Base-by-base conservation (phyloP, 2,329 filamentous ascomycete genomes). In the Penicillium palitans region DNA sequence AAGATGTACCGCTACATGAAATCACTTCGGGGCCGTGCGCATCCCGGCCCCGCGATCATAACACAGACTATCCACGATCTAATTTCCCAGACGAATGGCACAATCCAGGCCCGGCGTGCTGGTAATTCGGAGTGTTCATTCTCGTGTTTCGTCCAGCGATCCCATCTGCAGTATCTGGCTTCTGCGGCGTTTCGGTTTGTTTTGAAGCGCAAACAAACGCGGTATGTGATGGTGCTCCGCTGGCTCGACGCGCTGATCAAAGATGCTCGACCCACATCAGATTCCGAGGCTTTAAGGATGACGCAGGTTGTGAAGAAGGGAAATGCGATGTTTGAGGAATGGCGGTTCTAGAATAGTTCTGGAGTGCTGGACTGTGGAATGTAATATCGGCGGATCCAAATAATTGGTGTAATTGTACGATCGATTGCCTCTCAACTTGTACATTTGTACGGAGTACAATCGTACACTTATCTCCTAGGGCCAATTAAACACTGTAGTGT, bases 101-200 rank as follows among this genome's bases (percentile, higher is more conserved):
- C 91, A 33, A 79, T 93, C 61, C 86, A 85, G 27, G 83, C 85
- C 65, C 77, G 63, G 15, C 54, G 60, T 9, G 52, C 29, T 17
- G 53, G 52, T 21, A 21, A 53, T 8, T 44, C 53, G 10, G 8
- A 35, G 10, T 53, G 54, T 29, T 48, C 78, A 73, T 19, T 89
- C 62, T 72, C 78, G 15, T 90, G 87, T 67, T 77, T 78, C 21
- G 78, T 93, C 31, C 83, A 80, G 52, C 84, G 82, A 63, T 72
- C 72, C 15, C 88, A 93, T 68, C 78, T 84, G 35, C 75, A 80
- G 55, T 87, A 87, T 79, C 78, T 93, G 59, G 88, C 87, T 0
- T 85, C 87, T 52, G 80, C 80, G 29, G 91, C 91, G 6, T 96
- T 96, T 68, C 73, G 79, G 46, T 77, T 80, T 52, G 87, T 95